Conservation (phyloP, 768 basidiomycete genomes). For the Pseudohyphozyma bogoriensis region DNA sequence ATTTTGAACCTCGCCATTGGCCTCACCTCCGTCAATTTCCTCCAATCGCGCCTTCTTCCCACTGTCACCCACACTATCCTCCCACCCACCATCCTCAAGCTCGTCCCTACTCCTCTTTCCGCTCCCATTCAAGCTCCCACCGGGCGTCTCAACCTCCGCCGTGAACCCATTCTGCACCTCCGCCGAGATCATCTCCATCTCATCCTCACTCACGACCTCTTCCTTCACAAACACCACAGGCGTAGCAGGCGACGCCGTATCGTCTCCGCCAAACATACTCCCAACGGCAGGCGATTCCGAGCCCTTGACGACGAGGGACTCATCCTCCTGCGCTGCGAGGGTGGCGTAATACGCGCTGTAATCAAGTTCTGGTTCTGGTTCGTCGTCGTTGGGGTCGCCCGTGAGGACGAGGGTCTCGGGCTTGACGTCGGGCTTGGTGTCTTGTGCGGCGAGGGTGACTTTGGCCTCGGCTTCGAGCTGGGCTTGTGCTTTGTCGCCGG, state of each 20-base stretch:
- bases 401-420: slow-evolving; percentile 7
- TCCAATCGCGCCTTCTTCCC: slow-evolving; percentile 11
- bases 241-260: too few species aligned
- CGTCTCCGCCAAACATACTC: too few species aligned
- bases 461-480: slow-evolving; percentile 34
- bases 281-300: too few species aligned
- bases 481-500: slow-evolving; percentile 83
- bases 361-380: slow-evolving; percentile 24
- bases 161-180: background rate
- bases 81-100: slow-evolving; percentile 25
- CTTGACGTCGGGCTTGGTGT: background rate
- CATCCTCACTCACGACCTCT: slow-evolving; percentile 10
- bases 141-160: background rate
- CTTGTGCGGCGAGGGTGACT: background rate
- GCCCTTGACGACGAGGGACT: too few species aligned
- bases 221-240: too few species aligned
- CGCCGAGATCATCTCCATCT: background rate
- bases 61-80: slow-evolving; percentile 45
- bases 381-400: background rate
- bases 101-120: slow-evolving; percentile 20
- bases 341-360: slow-evolving; percentile 33
- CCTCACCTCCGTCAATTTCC: background rate
- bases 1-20: slow-evolving; percentile 25
- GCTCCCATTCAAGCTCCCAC: background rate
- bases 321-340: too few species aligned